Evolutionary conservation across 1,139 yeast genomes (phyloP), one percentile per base, ranked within the genome.

Genomic region (Geotrichum candidum): DNA sequence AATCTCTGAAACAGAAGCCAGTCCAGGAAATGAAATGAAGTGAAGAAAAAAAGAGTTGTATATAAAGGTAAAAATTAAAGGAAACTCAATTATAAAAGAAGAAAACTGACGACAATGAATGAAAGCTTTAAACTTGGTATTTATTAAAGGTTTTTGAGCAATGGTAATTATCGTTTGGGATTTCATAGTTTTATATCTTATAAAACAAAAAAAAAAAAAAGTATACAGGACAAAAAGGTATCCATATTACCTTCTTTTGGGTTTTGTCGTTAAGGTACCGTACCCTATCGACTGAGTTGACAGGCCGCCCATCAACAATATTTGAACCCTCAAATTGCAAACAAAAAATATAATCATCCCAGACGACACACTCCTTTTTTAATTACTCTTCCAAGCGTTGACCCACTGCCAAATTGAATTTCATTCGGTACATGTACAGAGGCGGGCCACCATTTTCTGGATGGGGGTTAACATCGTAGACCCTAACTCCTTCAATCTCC

Each of bases 351-450:
- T 18, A 29, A 29, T 29, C 33, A 29, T 9, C 4, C 9, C 33
- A 29, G 33, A 29, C 5, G 4, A 25, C 27, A 25, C 5, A 25
- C 27, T 3, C 27, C 18, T 4, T 15, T 1, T 15, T 38, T 35
- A 4, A 15, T 41, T 41, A n/a, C 18, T 41, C 3, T n/a, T 41
- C 48, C 22, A 41, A 15, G 22, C 57, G 57, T 38, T 59, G 61
- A 15, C 68, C 70, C 23, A 60, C 62, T 23, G 64, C 66, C 18
- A 68, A 53, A 57, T 66, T 50, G 52, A 67, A 27, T 31, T 61
- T 61, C 56, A 62, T 61, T 29, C 59, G 61, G 10, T 63, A 59
- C 51, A 58, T 48, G 53, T 65, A 64, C 35, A 61, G 45, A 5
- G 52, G 52, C 31, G 55, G 58, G 3, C 68, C 69, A 22, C 65